phyloP scores from a whole-genome alignment of 2,329 filamentous ascomycete genomes.

The Furcasterigmium sp. region DNA sequence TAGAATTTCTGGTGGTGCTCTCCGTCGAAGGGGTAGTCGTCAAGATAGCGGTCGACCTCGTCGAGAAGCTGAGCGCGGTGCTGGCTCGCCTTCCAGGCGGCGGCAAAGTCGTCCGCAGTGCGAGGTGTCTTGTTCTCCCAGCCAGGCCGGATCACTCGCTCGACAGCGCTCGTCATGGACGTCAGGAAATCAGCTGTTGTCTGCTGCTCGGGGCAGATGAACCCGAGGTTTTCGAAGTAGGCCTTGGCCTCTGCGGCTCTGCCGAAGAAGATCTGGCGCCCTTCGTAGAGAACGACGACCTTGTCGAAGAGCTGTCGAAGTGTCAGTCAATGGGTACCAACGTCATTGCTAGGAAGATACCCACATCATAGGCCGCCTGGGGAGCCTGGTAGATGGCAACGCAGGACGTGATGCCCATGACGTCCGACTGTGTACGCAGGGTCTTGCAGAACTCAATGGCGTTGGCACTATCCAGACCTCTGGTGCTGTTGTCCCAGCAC shows the following conservation, averaged over 20 bases:
- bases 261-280: conserved; percentile 64
- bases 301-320: conserved; percentile 52
- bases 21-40: conserved; percentile 13
- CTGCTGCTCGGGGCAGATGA: conserved; percentile 46
- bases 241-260: conserved; percentile 51
- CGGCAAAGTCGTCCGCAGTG: conserved; percentile 61
- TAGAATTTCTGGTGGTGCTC: neutral
- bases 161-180: conserved; percentile 55
- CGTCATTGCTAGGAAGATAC: too few relatives aligned
- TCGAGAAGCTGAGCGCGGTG: conserved; percentile 54
- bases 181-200: conserved; percentile 28
- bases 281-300: conserved; percentile 60
- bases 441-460: conserved; percentile 16
- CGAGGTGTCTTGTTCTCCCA: conserved; percentile 56
- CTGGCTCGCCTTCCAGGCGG: conserved; percentile 59
- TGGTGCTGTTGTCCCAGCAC: conserved; percentile 41
- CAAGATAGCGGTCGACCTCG: conserved; percentile 29
- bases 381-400: conserved; percentile 55
- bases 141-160: conserved; percentile 53
- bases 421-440: conserved; percentile 17
- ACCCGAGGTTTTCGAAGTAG: conserved; percentile 64
- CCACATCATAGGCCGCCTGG: conserved; percentile 48
- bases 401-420: conserved; percentile 16
- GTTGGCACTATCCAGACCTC: conserved; percentile 30
- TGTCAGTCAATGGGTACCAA: conserved; percentile 1